These are phyloP conservation scores for Pythium dissotocum DNA, from an alignment of 352 stramenopile species.

Conservation along the genomic window DNA sequence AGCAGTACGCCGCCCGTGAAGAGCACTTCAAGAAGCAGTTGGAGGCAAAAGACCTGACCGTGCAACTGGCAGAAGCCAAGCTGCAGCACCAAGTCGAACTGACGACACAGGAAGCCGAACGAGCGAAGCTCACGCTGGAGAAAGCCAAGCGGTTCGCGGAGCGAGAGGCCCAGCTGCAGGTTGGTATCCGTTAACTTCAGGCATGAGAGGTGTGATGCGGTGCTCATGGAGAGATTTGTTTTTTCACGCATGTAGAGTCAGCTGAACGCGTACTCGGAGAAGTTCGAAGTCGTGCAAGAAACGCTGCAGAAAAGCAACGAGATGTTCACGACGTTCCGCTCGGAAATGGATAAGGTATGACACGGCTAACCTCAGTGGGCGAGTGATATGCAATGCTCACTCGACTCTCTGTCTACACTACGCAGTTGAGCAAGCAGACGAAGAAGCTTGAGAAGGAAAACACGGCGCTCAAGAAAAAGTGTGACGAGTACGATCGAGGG, in stretches of 20 bases:
- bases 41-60: conserved; percentile 78
- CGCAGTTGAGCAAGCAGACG: conserved; percentile 76
- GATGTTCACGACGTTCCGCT: conserved; percentile 81
- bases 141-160: conserved; percentile 84
- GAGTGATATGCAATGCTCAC: neutral
- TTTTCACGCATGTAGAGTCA: conserved; percentile 36
- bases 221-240: neutral
- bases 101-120: conserved; percentile 65
- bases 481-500: conserved; percentile 71
- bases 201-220: neutral
- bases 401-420: neutral
- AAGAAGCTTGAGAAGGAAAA: conserved; percentile 90
- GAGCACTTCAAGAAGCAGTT: conserved; percentile 85
- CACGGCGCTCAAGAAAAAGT: conserved; percentile 75
- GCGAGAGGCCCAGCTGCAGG: conserved; percentile 71
- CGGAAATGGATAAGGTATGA: conserved; percentile 84
- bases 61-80: conserved; percentile 83
- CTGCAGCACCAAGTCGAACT: conserved; percentile 78
- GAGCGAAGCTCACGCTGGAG: conserved; percentile 74
- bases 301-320: conserved; percentile 86
- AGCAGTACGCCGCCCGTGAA: conserved; percentile 78
- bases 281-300: conserved; percentile 85
- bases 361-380: no score
- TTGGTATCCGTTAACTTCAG: conserved; percentile 12
- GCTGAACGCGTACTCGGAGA: conserved; percentile 82